phyloP scores from a whole-genome alignment of 805 yeast species.

The Suhomyces kilbournensis region DNA sequence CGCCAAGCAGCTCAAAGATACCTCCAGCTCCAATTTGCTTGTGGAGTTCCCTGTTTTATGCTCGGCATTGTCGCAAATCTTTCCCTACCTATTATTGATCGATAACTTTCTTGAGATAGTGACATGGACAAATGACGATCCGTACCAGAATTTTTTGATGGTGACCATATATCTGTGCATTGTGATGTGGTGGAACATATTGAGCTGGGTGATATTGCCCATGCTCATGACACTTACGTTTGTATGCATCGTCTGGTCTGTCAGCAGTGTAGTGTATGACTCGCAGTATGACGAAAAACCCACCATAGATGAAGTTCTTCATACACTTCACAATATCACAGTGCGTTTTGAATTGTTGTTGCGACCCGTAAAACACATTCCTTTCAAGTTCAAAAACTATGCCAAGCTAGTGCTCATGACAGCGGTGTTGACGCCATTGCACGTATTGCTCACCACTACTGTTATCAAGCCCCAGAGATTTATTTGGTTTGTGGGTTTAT shows the following conservation, averaged over 20 bases:
- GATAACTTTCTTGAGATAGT: slow-evolving; percentile 44
- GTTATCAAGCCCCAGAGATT: slow-evolving; percentile 32
- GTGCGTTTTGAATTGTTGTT: slow-evolving; percentile 40
- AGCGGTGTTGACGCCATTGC: slow-evolving; percentile 42
- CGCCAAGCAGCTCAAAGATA: slow-evolving; percentile 26
- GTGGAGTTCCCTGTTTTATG: slow-evolving; percentile 46
- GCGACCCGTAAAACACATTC: slow-evolving; percentile 35
- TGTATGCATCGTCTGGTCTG: slow-evolving; percentile 44
- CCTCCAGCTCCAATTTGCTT: slow-evolving; percentile 31
- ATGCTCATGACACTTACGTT: slow-evolving; percentile 31
- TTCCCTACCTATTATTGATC: slow-evolving; percentile 45
- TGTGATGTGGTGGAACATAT: slow-evolving; percentile 42
- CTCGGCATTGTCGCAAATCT: slow-evolving; percentile 44
- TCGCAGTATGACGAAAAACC: slow-evolving; percentile 45
- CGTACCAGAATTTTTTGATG: slow-evolving; percentile 44
- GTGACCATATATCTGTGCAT: slow-evolving; percentile 37
- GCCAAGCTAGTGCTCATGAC: slow-evolving; percentile 29
- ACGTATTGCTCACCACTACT: slow-evolving; percentile 32
- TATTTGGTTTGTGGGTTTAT: slow-evolving; percentile 36
- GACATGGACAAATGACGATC: slow-evolving; percentile 56
- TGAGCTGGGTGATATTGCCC: slow-evolving; percentile 39
- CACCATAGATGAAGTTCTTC: slow-evolving; percentile 51
- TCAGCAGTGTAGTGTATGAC: slow-evolving; percentile 41
- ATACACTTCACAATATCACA: slow-evolving; percentile 45
- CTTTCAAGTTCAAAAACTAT: slow-evolving; percentile 24